phyloP scores from a whole-genome alignment of 768 basidiomycete species.

The Auriscalpium vulgare region DNA sequence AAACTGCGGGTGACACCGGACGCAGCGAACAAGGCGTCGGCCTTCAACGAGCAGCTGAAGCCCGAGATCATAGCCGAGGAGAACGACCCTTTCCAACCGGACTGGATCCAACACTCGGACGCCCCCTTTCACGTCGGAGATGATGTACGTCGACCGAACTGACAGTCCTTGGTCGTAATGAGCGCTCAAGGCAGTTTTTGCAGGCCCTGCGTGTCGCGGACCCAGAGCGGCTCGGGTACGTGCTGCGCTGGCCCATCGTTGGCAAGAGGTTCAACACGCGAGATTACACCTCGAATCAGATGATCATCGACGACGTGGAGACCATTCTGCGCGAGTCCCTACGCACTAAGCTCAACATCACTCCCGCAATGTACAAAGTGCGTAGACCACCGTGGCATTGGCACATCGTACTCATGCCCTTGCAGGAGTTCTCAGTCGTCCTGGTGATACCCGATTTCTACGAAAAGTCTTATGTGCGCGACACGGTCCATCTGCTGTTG shows the following conservation, averaged over 20 bases:
- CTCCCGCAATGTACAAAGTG: slow-evolving; percentile 52
- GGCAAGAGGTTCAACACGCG: slow-evolving; percentile 76
- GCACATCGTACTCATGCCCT: slow-evolving; percentile 1
- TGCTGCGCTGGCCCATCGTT: slow-evolving; percentile 75
- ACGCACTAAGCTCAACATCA: slow-evolving; percentile 51
- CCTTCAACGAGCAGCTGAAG: slow-evolving; percentile 76
- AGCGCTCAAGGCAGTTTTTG: not conserved
- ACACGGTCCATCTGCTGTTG: slow-evolving; percentile 66
- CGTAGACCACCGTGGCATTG: not conserved
- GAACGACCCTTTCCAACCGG: slow-evolving; percentile 75
- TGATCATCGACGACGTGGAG: slow-evolving; percentile 73
- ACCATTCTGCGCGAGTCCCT: slow-evolving; percentile 48
- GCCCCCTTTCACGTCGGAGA: slow-evolving; percentile 64
- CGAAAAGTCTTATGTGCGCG: slow-evolving; percentile 76
- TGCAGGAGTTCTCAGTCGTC: slow-evolving; percentile 80
- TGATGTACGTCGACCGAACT: slow-evolving; percentile 33
- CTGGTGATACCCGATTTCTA: slow-evolving; percentile 91
- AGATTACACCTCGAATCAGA: slow-evolving; percentile 66
- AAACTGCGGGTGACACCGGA: slow-evolving; percentile 70
- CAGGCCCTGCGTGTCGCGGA: slow-evolving; percentile 68
- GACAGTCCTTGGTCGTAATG: no score
- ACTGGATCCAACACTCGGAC: slow-evolving; percentile 65
- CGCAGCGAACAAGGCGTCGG: slow-evolving; percentile 60
- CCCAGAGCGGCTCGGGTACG: slow-evolving; percentile 59
- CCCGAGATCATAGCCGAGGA: slow-evolving; percentile 81